Evolutionary conservation across 768 basidiomycete species (phyloP).

Genomic region (Symmetrospora coprosmae): DNA sequence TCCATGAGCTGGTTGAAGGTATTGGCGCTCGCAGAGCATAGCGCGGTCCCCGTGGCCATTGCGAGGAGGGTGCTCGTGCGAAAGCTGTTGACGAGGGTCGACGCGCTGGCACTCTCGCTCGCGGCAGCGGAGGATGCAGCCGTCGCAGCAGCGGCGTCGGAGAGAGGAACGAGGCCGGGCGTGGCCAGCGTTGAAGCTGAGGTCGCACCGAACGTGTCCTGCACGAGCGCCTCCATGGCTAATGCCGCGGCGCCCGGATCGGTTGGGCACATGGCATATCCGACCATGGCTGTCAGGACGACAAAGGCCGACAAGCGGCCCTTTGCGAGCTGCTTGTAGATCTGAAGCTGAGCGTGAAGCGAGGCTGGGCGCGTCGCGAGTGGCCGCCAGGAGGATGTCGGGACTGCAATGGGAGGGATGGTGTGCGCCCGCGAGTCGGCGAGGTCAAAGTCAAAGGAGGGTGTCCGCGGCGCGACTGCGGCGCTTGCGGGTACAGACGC

Average conservation of each 20-base stretch:
- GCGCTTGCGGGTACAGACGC: too few relatives aligned
- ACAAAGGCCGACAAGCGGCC: constrained; percentile 66
- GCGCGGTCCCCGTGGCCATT: constrained; percentile 72
- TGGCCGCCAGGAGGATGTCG: constrained; percentile 16
- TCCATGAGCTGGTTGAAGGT: constrained; percentile 90
- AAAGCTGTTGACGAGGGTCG: constrained; percentile 21
- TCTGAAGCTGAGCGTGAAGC: constrained; percentile 44
- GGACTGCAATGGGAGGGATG: constrained; percentile 12
- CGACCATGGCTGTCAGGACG: constrained; percentile 75
- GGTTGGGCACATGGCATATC: constrained; percentile 80
- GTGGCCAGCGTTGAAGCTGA: not conserved
- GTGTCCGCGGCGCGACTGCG: too few relatives aligned
- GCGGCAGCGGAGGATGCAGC: not conserved
- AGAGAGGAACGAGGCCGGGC: constrained; percentile 1
- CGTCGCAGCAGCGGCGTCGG: not conserved
- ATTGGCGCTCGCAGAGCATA: constrained; percentile 87
- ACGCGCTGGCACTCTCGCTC: not conserved
- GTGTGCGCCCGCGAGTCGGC: not conserved
- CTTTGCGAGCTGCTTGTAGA: constrained; percentile 74
- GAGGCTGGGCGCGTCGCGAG: constrained; percentile 23
- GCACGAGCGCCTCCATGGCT: constrained; percentile 32
- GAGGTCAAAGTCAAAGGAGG: too few relatives aligned
- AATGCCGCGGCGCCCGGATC: constrained; percentile 46
- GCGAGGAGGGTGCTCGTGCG: constrained; percentile 63
- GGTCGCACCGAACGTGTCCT: constrained; percentile 22